Conservation (phyloP, 441 rosid species). For the Croton setiger region DNA sequence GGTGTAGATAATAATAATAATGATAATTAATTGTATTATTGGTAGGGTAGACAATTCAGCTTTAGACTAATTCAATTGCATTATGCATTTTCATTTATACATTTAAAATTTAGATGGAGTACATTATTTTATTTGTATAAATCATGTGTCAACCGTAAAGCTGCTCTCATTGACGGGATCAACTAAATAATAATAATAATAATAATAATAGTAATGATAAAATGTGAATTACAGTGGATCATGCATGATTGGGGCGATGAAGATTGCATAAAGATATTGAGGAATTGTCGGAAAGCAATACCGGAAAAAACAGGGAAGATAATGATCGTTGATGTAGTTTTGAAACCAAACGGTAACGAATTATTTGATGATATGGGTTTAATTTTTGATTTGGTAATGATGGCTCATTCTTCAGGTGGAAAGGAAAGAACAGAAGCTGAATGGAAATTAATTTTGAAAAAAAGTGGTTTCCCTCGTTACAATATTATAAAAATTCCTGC, state of each 20-base stretch:
- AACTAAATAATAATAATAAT: too few relatives aligned
- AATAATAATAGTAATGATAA: too few relatives aligned
- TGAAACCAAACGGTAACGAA: slow-evolving; percentile 23
- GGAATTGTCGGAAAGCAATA: slow-evolving; percentile 37
- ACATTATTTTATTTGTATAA: too few relatives aligned
- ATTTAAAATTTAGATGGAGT: too few relatives aligned
- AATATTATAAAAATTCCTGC: slow-evolving; percentile 33
- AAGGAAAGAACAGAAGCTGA: slow-evolving; percentile 40
- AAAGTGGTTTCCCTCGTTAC: slow-evolving; percentile 43
- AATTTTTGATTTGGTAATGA: slow-evolving; percentile 35
- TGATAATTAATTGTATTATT: too few relatives aligned
- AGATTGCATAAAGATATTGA: slow-evolving; percentile 40
- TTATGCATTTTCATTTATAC: too few relatives aligned
- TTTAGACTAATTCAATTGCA: too few relatives aligned
- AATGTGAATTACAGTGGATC: slow-evolving; percentile 32
- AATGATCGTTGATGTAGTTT: slow-evolving; percentile 31
- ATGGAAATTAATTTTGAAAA: slow-evolving; percentile 39
- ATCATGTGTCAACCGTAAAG: too few relatives aligned
- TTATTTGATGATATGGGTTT: slow-evolving; percentile 20
- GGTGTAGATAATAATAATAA: too few relatives aligned
- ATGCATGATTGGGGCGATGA: slow-evolving; percentile 46
- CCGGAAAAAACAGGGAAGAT: slow-evolving; percentile 31
- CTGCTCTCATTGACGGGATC: too few relatives aligned
- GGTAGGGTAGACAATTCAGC: too few relatives aligned
- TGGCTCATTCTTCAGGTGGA: slow-evolving; percentile 31